phyloP scores from a whole-genome alignment of 352 stramenopile genomes.

The Phytophthora boehmeriae region DNA sequence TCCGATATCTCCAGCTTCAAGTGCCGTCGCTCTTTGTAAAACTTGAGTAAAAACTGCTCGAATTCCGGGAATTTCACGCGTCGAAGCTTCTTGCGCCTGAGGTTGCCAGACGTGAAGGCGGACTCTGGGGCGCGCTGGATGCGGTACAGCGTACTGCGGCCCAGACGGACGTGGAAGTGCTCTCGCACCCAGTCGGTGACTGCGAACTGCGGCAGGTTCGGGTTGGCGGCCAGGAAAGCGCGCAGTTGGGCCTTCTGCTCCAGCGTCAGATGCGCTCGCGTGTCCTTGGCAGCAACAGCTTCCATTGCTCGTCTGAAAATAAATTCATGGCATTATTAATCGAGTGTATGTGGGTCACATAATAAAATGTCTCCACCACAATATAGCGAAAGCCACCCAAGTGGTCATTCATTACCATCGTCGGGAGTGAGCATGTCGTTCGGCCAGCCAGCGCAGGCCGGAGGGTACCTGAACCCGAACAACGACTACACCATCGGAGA shows the following conservation, averaged over 20 bases:
- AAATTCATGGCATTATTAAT: too few species aligned
- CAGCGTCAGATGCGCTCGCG: constrained; percentile 40
- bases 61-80: constrained; percentile 52
- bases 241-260: constrained; percentile 43
- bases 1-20: constrained; percentile 20
- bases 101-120: constrained; percentile 34
- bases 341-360: too few species aligned
- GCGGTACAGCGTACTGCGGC: constrained; percentile 50
- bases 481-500: constrained; percentile 79
- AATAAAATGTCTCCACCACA: too few species aligned
- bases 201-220: constrained; percentile 33
- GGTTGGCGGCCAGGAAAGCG: constrained; percentile 32
- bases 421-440: constrained; percentile 40
- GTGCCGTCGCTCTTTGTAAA: constrained; percentile 12
- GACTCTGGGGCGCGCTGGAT: constrained; percentile 39
- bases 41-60: constrained; percentile 31
- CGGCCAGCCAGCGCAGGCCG: constrained; percentile 48
- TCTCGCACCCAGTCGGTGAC: constrained; percentile 38
- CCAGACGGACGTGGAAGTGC: constrained; percentile 40
- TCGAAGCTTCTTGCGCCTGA: constrained; percentile 41
- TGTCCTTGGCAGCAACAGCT: constrained; percentile 13
- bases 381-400: too few species aligned
- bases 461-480: constrained; percentile 74
- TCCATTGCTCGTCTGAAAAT: background rate
- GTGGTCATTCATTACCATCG: constrained; percentile 2